Conservation (phyloP, 2,329 filamentous ascomycete genomes). For the Westerdykella ornata region DNA sequence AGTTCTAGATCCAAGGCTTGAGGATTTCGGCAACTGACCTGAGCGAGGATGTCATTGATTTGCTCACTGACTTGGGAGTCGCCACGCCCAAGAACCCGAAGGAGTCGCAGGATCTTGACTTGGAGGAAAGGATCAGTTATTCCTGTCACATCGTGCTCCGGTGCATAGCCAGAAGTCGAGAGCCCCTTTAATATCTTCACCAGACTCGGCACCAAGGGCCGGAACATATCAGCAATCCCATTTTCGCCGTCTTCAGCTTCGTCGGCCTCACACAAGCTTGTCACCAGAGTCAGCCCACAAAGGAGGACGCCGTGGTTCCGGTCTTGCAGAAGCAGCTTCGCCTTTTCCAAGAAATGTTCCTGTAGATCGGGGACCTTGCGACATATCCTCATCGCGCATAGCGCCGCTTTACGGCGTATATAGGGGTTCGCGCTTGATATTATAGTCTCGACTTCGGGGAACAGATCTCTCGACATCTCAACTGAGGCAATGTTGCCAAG, state of each 20-base stretch:
- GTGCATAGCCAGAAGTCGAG: slow-evolving; percentile 91
- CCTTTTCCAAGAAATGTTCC: slow-evolving; percentile 95
- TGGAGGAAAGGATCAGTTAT: slow-evolving; percentile 97
- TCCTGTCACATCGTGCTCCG: slow-evolving; percentile 95
- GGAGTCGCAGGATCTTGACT: slow-evolving; percentile 84
- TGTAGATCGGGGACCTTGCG: slow-evolving; percentile 95
- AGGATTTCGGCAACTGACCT: slow-evolving; percentile 39
- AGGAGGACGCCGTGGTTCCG: slow-evolving; percentile 93
- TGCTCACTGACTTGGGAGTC: slow-evolving; percentile 86
- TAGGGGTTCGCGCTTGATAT: slow-evolving; percentile 95
- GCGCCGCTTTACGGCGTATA: slow-evolving; percentile 88
- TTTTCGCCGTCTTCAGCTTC: slow-evolving; percentile 88
- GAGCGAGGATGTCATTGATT: slow-evolving; percentile 96
- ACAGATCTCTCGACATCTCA: slow-evolving; percentile 97
- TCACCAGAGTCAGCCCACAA: slow-evolving; percentile 84
- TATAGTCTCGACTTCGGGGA: slow-evolving; percentile 88
- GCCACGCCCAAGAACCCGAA: slow-evolving; percentile 79
- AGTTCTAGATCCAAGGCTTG: slow-evolving; percentile 5
- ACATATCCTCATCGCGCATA: slow-evolving; percentile 99
- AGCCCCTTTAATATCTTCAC: slow-evolving; percentile 88
- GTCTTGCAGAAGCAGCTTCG: slow-evolving; percentile 78
- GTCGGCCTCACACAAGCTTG: slow-evolving; percentile 88
- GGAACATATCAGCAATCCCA: slow-evolving; percentile 84
- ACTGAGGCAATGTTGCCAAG: slow-evolving; percentile 96
- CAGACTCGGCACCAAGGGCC: slow-evolving; percentile 72